Evolutionary conservation across 768 basidiomycete genomes (phyloP), one percentile per base, ranked within the genome.

Genomic region (Rhodotorula graminis): DNA sequence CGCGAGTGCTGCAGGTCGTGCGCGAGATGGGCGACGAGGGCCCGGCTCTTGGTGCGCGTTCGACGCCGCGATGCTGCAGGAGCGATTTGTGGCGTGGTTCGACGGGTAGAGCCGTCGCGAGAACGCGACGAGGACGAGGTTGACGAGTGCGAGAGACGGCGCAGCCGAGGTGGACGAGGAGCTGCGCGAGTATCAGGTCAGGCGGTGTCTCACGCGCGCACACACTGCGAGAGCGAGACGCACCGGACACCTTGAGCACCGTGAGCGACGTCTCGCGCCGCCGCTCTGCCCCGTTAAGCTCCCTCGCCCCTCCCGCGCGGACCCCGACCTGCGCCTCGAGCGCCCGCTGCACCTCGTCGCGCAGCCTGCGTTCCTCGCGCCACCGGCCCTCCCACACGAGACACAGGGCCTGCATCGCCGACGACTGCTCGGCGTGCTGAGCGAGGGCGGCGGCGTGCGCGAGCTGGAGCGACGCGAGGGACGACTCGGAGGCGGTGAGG

Each of bases 301-400:
- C 47, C 23, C 29, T 33, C 2, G 4, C 9, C 18, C 59, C 1
- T 19, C 44, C 29, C 12, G 31, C 33, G 0, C 8, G 31, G 29
- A 10, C 25, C 12, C 16, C 27, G 25, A 15, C 55, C 29, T 27
- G 7, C 11, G 2, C 16, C 25, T 16, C 21, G 6, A 67, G 31
- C 15, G 23, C 14, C 11, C 44, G 40, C 52, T 72, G 62, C 8
- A 50, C 65, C 19, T 74, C 69, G 27, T 70, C 73, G 47, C 69
- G 55, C 47, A 10, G 5, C 27, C 69, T 25, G 21, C 63, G 21
- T 27, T 74, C 73, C 33, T 74, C 69, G 14, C 69, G 25, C 62
- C 62, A 74, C 19, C 73, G 57, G 3, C 42, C 65, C 31, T 74
- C 65, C 73, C 73, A 74, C 1, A 74, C 69, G 0, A 23, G 33